phyloP scores from a whole-genome alignment of 768 basidiomycete species.

The Macrolepiota fuliginosa region DNA sequence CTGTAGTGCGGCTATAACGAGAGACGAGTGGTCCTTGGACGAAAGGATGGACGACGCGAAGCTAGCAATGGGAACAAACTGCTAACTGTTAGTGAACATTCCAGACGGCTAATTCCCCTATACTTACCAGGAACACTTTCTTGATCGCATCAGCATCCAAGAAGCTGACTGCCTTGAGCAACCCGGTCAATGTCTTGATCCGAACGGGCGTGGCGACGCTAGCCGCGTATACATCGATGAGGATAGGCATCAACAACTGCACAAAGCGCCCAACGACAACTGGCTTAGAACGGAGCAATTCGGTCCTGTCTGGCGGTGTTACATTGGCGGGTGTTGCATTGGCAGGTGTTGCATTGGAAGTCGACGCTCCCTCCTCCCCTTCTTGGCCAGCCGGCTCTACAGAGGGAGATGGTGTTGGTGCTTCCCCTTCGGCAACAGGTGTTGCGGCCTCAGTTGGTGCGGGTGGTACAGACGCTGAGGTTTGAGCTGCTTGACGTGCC shows the following conservation, averaged over 20 bases:
- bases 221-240: constrained; percentile 99
- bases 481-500: constrained; percentile 53
- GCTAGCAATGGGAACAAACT: constrained; percentile 94
- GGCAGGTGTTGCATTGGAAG: constrained; percentile 25
- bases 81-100: constrained; percentile 15
- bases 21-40: constrained; percentile 82
- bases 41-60: constrained; percentile 94
- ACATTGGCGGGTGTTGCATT: constrained; percentile 34
- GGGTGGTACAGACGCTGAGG: constrained; percentile 22
- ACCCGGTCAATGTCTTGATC: constrained; percentile 81
- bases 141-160: constrained; percentile 74
- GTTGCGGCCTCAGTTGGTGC: constrained; percentile 25
- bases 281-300: constrained; percentile 71
- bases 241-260: constrained; percentile 85
- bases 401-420: constrained; percentile 22
- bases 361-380: constrained; percentile 33
- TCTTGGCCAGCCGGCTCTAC: constrained; percentile 33
- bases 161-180: constrained; percentile 92
- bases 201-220: constrained; percentile 88
- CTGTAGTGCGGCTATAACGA: constrained; percentile 88
- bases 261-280: constrained; percentile 83
- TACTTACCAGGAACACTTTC: constrained; percentile 71
- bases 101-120: not conserved
- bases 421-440: constrained; percentile 25
- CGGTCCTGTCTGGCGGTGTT: constrained; percentile 55